phyloP scores from a whole-genome alignment of 2,329 filamentous ascomycete species.

The Fusarium coicis region DNA sequence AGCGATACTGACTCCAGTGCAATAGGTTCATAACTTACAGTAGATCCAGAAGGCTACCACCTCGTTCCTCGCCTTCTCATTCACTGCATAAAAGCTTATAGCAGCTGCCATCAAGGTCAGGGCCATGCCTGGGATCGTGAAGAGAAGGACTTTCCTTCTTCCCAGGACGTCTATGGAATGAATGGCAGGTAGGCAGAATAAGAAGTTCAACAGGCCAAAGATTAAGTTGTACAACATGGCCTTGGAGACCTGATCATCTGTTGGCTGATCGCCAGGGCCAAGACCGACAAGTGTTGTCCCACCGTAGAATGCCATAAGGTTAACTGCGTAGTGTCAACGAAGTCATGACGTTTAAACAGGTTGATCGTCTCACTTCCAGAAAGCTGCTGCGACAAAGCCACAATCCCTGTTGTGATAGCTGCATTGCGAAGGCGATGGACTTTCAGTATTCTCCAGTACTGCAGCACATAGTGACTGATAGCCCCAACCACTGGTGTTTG shows the following conservation, averaged over 20 bases:
- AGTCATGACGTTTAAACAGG: fast-evolving
- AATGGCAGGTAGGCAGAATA: not conserved
- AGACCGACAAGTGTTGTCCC: not conserved
- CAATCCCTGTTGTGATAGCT: not conserved
- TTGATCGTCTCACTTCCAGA: not conserved
- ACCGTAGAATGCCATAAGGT: not conserved
- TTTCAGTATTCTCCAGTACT: not conserved
- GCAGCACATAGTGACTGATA: not conserved
- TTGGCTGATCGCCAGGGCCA: not conserved
- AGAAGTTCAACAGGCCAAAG: not conserved
- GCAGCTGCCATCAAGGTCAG: not conserved
- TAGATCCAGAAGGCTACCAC: not conserved
- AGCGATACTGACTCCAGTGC: not conserved
- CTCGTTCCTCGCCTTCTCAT: not conserved
- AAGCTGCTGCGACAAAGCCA: not conserved
- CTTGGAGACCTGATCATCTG: not conserved
- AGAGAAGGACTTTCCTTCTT: not conserved
- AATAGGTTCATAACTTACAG: not conserved
- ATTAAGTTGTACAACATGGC: not conserved
- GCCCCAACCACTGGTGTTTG: not conserved
- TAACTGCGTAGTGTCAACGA: not conserved
- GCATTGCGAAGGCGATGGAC: not conserved
- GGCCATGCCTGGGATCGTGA: not conserved
- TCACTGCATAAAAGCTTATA: not conserved
- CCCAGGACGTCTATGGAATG: not conserved